A percentile compares a stretch with the other conserved stretches of the same genome.
Evolutionary conservation across 108 stramenopile genomes (phyloP).

Genomic region (Nitzschia sp.): DNA sequence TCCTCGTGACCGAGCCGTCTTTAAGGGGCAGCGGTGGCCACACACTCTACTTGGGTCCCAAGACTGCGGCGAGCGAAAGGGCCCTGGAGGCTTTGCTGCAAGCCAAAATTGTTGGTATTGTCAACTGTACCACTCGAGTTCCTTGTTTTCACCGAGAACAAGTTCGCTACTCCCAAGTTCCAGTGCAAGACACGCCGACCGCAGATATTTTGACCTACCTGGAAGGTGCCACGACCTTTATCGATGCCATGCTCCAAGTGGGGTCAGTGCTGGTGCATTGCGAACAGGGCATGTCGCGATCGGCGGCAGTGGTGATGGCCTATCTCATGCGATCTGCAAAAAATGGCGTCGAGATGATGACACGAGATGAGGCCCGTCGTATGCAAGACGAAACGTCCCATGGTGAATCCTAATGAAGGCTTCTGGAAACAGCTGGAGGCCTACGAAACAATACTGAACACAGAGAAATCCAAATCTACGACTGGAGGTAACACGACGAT

Average conservation of each 20-base stretch:
- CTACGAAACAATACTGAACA: slow-evolving; percentile 15
- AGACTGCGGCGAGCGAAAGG: neutral
- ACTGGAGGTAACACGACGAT: too few species aligned
- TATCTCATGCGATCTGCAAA: slow-evolving; percentile 33
- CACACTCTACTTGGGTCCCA: slow-evolving; percentile 14
- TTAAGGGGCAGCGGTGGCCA: too few species aligned
- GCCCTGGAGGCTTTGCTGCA: slow-evolving; percentile 6
- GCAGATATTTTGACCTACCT: slow-evolving; percentile 39
- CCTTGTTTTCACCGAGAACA: slow-evolving; percentile 15
- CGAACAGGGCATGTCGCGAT: slow-evolving; percentile 32
- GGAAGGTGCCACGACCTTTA: slow-evolving; percentile 28
- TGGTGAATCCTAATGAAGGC: slow-evolving; percentile 34
- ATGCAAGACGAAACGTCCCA: slow-evolving; percentile 22
- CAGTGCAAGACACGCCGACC: slow-evolving; percentile 21
- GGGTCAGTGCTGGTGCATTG: slow-evolving; percentile 45
- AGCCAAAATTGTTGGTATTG: slow-evolving; percentile 27
- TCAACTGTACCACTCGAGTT: slow-evolving; percentile 35
- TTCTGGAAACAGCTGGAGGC: slow-evolving; percentile 33
- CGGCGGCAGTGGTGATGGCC: slow-evolving; percentile 38
- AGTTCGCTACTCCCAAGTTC: slow-evolving; percentile 27
- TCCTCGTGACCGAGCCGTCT: neutral
- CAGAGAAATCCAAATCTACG: neutral
- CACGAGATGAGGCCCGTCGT: slow-evolving; percentile 29
- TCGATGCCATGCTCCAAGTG: slow-evolving; percentile 8
- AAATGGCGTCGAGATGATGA: too few species aligned